These are phyloP conservation scores for Gastroboletus turbinatus DNA, from an alignment of 1,284 basidiomycete genomes.

Conservation along the genomic window DNA sequence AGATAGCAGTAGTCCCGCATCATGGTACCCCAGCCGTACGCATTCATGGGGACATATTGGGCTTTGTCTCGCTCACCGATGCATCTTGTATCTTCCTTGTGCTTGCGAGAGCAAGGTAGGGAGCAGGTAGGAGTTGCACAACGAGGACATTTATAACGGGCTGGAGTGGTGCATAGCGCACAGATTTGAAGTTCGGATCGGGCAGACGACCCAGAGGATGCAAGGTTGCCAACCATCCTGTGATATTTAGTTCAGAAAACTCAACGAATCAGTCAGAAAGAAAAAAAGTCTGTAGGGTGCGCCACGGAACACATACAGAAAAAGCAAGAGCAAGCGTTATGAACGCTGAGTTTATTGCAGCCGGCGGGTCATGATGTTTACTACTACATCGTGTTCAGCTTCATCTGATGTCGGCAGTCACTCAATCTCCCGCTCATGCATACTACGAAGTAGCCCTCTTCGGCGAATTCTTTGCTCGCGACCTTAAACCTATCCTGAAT, in stretches of 20 bases:
- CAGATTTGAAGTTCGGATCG: slow-evolving; percentile 12
- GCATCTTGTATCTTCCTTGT: slow-evolving; percentile 69
- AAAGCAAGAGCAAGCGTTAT: not conserved
- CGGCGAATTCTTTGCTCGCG: slow-evolving; percentile 66
- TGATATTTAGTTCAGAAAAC: not conserved
- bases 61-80: slow-evolving; percentile 73
- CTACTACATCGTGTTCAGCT: not conserved
- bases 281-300: not conserved
- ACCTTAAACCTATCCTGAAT: slow-evolving; percentile 67
- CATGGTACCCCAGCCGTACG: slow-evolving; percentile 79
- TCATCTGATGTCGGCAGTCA: slow-evolving; percentile 23
- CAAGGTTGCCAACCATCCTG: slow-evolving; percentile 11
- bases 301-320: not conserved
- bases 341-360: not conserved
- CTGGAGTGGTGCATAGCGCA: slow-evolving; percentile 51
- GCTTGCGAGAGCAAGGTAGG: slow-evolving; percentile 63
- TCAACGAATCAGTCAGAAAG: not conserved
- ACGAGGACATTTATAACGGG: slow-evolving; percentile 77
- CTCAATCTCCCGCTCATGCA: slow-evolving; percentile 41
- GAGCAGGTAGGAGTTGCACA: slow-evolving; percentile 75
- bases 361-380: not conserved
- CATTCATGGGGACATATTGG: slow-evolving; percentile 74
- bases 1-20: slow-evolving; percentile 85
- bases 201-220: slow-evolving; percentile 1
- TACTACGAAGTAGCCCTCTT: slow-evolving; percentile 82